Evolutionary conservation across 1,139 yeast genomes (phyloP), one percentile per base, ranked within the genome.

Genomic region (Candida sp.): DNA sequence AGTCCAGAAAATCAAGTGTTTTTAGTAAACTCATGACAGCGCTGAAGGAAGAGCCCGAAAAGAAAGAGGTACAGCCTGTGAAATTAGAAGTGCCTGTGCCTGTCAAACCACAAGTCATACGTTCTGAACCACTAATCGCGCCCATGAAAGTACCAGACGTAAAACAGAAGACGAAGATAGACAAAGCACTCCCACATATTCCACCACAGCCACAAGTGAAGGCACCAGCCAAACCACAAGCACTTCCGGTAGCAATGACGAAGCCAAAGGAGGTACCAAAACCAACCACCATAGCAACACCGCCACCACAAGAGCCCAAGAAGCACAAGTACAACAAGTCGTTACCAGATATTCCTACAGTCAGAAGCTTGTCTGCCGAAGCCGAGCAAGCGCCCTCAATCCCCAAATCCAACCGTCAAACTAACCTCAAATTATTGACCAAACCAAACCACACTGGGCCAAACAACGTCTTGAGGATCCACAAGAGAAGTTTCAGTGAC

Each of bases 401-500:
- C 22, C 51, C 54, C 7, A 48, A 46, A 38, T 51, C 54, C 3
- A 23, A 32, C 8, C 27, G 39, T 22, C 39, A 48, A 27, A 35
- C 34, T 22, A 40, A 51, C 34, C 46, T 51, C 33, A 40, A 45
- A 17, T 34, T 42, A 23, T 30, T 51, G 7, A 8, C 48, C 4
- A 41, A 37, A 42, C 43, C 51, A 26, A 45, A 46, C 25, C 34
- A 43, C 6, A 47, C 42, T 4, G 17, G 17, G 17, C 12, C 40
- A 4, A 22, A 35, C 5, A 47, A 53, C 45, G 42, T 49, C 2
- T 46, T 50, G 38, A 65, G 62, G 42, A 64, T 69, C 30, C 63
- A 63, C 44, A 70, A 71, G 50, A 55, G 79, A 46, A 65, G 66
- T 9, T 72, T 71, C 55, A 73, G 78, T 49, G 77, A 73, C 49